Evolutionary conservation across 768 basidiomycete species (phyloP), one percentile per base, ranked within the genome.

Genomic region (Cystobasidium ongulense): DNA sequence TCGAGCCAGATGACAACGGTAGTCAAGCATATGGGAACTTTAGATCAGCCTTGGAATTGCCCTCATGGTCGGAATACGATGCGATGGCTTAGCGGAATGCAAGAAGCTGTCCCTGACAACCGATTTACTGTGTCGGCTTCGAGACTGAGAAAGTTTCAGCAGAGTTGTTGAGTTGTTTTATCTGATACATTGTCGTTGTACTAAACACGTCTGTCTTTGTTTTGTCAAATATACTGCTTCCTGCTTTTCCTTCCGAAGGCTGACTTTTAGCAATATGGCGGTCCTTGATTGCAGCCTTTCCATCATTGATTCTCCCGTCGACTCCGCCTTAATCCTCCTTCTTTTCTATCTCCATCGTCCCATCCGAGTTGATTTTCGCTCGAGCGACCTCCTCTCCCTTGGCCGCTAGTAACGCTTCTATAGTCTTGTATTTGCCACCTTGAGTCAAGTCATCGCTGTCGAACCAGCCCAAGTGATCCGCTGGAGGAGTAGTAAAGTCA

Each of bases 401-500:
- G 0, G 85, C 87, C 38, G 83, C 84, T 73, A 96, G 81, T 17
- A 97, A 81, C 73, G 92, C 90, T 80, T 97, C 95, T 1, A 98
- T 83, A 0, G 90, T 96, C 70, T 86, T 87, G 4, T 90, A 63
- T 38, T 76, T 71, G 29, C 65, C 33, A 17, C 76, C 75, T 39
- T 65, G 52, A 3, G 89, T 92, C 33, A 82, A 74, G 83, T 85
- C 78, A 10, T 77, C 75, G 33, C 92, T 90, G 78, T 90, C 88
- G 83, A 95, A 95, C 92, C 92, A 95, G 0, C 89, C 90, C 15
- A 95, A 82, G 78, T 95, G 88, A 79, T 95, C 92, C 2, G 92
- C 92, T 76, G 92, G 91, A 2, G 13, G 13, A 38, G 11, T 4
- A 35, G 4, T 43, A 36, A 54, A n/a, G n/a, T n/a, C n/a, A n/a